These are phyloP conservation scores for Papiliotrema terrestris DNA, from an alignment of 1,284 basidiomycete genomes.

Conservation along the genomic window DNA sequence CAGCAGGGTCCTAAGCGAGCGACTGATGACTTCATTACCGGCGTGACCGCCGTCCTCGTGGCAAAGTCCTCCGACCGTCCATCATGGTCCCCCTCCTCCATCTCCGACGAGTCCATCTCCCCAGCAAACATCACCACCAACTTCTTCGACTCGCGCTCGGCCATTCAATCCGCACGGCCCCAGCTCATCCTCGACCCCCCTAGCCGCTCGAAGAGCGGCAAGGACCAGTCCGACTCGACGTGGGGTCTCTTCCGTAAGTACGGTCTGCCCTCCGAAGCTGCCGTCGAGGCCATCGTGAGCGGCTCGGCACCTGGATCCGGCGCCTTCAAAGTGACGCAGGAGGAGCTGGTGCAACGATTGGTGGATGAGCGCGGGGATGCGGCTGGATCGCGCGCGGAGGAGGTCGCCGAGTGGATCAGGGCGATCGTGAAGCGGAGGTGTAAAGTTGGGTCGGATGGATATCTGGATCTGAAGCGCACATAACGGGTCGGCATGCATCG, in stretches of 20 bases:
- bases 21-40: constrained; percentile 75
- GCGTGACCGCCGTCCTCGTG: constrained; percentile 70
- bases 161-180: constrained; percentile 64
- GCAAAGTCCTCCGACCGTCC: constrained; percentile 55
- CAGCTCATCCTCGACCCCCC: constrained; percentile 30
- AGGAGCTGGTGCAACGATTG: constrained; percentile 38
- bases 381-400: constrained; percentile 21
- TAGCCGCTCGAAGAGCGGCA: constrained; percentile 10
- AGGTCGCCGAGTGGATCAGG: constrained; percentile 28
- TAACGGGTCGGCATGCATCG: not conserved
- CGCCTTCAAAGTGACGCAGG: constrained; percentile 43
- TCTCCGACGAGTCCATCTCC: constrained; percentile 53
- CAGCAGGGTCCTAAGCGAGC: constrained; percentile 52
- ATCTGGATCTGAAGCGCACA: constrained; percentile 36
- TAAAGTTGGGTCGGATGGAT: constrained; percentile 36
- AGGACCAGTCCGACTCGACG: constrained; percentile 31
- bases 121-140: constrained; percentile 51
- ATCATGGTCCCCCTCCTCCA: constrained; percentile 58
- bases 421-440: constrained; percentile 29
- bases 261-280: constrained; percentile 43
- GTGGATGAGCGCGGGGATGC: constrained; percentile 26
- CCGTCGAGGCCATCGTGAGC: constrained; percentile 33
- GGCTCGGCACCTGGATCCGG: constrained; percentile 40
- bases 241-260: constrained; percentile 47
- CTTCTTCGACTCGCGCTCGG: constrained; percentile 42